These are phyloP conservation scores for Ceratocystis cacaofunesta DNA, from an alignment of 2,329 filamentous ascomycete genomes.

Conservation along the genomic window DNA sequence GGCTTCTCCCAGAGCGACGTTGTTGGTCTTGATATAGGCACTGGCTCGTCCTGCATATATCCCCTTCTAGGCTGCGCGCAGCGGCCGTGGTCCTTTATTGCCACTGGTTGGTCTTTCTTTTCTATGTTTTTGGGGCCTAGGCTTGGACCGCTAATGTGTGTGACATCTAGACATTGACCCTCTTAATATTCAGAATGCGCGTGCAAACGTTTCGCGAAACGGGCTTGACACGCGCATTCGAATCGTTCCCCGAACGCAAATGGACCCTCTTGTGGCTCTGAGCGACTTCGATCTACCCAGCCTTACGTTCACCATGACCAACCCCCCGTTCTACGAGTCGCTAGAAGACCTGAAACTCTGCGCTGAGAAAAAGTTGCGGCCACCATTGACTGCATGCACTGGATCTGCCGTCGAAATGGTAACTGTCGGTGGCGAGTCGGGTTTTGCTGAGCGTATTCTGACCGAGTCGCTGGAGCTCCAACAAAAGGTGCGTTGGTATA, in stretches of 20 bases:
- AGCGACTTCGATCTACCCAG: constrained; percentile 33
- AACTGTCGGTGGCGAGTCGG: constrained; percentile 58
- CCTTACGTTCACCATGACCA: constrained; percentile 80
- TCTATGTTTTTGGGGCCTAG: background rate
- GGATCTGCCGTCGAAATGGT: constrained; percentile 80
- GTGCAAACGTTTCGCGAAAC: constrained; percentile 53
- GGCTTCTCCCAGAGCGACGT: constrained; percentile 33
- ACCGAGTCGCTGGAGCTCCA: constrained; percentile 48
- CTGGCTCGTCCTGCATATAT: constrained; percentile 84
- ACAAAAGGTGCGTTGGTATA: constrained; percentile 68
- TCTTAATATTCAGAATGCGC: constrained; percentile 51
- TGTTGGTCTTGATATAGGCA: constrained; percentile 70
- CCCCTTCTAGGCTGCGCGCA: constrained; percentile 62
- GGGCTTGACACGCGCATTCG: constrained; percentile 47
- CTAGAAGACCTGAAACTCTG: constrained; percentile 50
- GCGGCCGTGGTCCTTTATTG: constrained; percentile 59
- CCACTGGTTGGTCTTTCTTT: constrained; percentile 32
- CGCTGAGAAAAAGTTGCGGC: constrained; percentile 48
- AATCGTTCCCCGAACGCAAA: constrained; percentile 39
- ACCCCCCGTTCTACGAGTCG: constrained; percentile 86
- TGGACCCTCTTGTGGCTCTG: constrained; percentile 48
- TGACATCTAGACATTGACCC: constrained; percentile 52
- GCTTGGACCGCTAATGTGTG: background rate
- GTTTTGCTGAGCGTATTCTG: constrained; percentile 58
- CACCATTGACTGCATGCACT: constrained; percentile 59